A percentile compares a stretch with the other conserved stretches of the same genome.
These are phyloP conservation scores for Lecanoromycetidae sp. DNA, from an alignment of 2,329 filamentous ascomycete genomes.

Conservation along the genomic window DNA sequence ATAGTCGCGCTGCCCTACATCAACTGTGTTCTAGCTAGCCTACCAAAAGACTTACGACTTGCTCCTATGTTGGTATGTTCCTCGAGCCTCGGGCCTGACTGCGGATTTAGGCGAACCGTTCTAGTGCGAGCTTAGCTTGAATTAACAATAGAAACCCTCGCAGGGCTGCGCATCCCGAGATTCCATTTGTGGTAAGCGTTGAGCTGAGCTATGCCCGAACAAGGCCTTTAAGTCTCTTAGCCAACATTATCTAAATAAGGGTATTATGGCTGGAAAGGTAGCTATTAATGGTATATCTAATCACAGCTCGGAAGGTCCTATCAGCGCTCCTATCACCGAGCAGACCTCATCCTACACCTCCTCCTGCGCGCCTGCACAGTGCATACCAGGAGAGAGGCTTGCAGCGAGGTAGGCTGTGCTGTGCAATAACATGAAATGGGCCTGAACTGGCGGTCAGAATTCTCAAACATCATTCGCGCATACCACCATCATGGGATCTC, in stretches of 20 bases:
- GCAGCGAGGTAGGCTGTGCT: constrained; percentile 8
- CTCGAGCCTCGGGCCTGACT: constrained; percentile 4
- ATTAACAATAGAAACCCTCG: constrained; percentile 9
- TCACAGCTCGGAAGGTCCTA: constrained; percentile 3
- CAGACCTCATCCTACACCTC: background rate
- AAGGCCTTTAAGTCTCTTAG: background rate
- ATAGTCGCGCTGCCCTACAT: background rate
- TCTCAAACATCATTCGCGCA: too few species aligned
- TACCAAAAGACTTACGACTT: too few species aligned
- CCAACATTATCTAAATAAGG: background rate
- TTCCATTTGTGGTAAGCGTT: background rate
- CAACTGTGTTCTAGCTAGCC: too few species aligned
- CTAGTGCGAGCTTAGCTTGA: constrained; percentile 1
- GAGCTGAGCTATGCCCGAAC: background rate
- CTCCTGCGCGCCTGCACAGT: background rate
- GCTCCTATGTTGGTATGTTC: background rate
- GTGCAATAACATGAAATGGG: background rate
- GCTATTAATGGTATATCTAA: constrained; percentile 13
- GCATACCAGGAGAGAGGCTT: too few species aligned
- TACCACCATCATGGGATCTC: constrained; percentile 10
- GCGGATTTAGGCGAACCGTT: constrained; percentile 6
- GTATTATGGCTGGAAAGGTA: background rate
- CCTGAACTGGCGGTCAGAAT: constrained; percentile 14
- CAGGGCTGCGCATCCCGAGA: constrained; percentile 5
- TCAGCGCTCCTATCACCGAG: background rate